Base-by-base conservation (phyloP, 495 filamentous ascomycete genomes). In the Talaromyces wortmannii region DNA sequence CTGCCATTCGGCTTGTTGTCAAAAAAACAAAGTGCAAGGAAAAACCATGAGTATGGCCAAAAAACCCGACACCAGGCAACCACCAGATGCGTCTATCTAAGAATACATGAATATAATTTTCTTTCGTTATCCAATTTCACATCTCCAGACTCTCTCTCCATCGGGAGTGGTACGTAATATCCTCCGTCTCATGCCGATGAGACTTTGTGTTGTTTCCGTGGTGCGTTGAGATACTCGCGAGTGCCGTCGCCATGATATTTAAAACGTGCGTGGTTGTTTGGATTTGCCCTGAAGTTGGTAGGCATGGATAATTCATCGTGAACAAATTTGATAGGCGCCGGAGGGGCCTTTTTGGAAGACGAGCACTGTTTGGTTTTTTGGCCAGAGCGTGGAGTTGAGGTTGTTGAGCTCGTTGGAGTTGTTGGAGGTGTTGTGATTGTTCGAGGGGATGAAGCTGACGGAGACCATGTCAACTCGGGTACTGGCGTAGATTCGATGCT, bases 181-280 rank as follows among this genome's bases (percentile, higher is more conserved):
- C 13, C 8, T 40, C 13, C 36, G 36, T 40, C 8, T 40, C 8
- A 40, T 10, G 8, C 13, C 8, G 36, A 13, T 40, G 36, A 40
- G 13, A 13, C 36, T 40, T 40, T 40, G 36, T 13, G 36, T 10
- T 13, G 36, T 40, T 40, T 31, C n/a, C 32, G 53, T 16, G 61
- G 54, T 5, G 43, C 59, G 52, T 62, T 66, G 44, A 70, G 45
- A 45, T 64, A 66, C 6, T 30, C 13, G n/a, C 56, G 31, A 3
- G 53, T 53, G 8, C 64, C 64, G 15, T 33, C 13, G 1, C 18
- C 7, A 32, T 53, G 52, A 40, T 52, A 17, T 32, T 53, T n/a
- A 55, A 59, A 70, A 18, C 63, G 57, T 43, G 47, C 61, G 48
- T 66, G 63, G 16, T 66, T 69, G 8, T 63, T 55, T 3, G 65